Evolutionary conservation across 2,329 filamentous ascomycete species (phyloP), one percentile per base, ranked within the genome.

Genomic region (Tolypocladium tundrense): DNA sequence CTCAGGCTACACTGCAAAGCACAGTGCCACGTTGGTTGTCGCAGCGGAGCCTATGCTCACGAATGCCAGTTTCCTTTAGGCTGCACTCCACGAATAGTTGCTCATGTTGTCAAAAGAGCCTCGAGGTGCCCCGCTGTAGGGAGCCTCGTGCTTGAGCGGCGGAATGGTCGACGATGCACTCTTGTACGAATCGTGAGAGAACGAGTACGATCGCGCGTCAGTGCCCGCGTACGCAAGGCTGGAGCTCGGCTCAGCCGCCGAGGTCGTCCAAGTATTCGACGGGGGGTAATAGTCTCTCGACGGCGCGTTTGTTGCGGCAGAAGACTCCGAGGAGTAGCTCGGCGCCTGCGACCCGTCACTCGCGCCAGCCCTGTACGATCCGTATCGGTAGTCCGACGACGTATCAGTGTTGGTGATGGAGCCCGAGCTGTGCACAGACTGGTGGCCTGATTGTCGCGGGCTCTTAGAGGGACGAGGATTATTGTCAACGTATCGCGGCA

Each of bases 51-150:
- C 16, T 16, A 33, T n/a, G 4, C 48, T 14, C 48, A n/a, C 16
- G 21, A 3, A 11, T 16, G 6, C 7, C 31, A 9, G 8, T 6
- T n/a, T 16, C 35, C 35, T 48, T 62, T 69, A 81, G 58, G 77
- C 79, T 55, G 76, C 72, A 62, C 77, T 82, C 82, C 82, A 84
- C 39, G 80, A 81, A 66, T 84, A 84, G 66, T 83, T 78, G 66
- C 76, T 78, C 68, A 82, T 73, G 54, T 71, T 72, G 57, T 78
- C 76, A 59, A 79, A 79, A 16, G 79, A 79, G 21, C 73, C 74
- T 52, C 75, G 69, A 37, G 71, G 63, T 14, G 68, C 69, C 48
- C 70, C 69, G 33, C 66, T 72, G 58, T 79, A 80, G 31, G 75
- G 71, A 35, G 73, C 67, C 19, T 73, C 71, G 8, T 70, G 61